A percentile compares a stretch with the other conserved stretches of the same genome.
Evolutionary conservation across 306 rosid species (phyloP).

Genomic region (Cucumis hystrix): DNA sequence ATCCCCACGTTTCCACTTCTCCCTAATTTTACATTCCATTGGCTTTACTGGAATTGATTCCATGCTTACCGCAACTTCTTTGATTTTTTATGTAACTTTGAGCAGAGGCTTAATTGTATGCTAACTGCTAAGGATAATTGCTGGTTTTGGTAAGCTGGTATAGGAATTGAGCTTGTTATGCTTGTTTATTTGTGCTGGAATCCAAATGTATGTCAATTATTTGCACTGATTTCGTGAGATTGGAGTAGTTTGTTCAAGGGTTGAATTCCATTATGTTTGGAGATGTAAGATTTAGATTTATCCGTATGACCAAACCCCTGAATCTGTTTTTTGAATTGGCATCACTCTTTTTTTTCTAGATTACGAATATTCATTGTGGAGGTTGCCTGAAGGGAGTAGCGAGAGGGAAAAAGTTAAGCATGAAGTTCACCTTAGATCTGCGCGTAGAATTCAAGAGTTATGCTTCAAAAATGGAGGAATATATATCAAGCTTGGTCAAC

Average conservation of each 20-base stretch:
- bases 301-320: neutral
- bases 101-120: neutral
- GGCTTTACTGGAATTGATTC: neutral
- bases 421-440: slow-evolving; percentile 88
- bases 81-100: neutral
- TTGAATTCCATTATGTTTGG: neutral
- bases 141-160: neutral
- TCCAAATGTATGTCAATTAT: neutral
- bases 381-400: slow-evolving; percentile 57
- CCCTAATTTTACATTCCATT: neutral
- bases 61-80: neutral
- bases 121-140: neutral
- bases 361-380: slow-evolving; percentile 73
- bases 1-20: neutral
- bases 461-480: slow-evolving; percentile 92
- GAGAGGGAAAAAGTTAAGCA: slow-evolving; percentile 51
- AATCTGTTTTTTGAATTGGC: neutral
- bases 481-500: slow-evolving; percentile 95
- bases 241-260: neutral
- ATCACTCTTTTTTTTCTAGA: slow-evolving; percentile 27
- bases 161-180: neutral
- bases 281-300: neutral
- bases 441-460: slow-evolving; percentile 62
- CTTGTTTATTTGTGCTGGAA: neutral
- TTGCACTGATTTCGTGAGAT: neutral